Evolutionary conservation across 2,329 filamentous ascomycete genomes (phyloP).

Genomic region (Tolypocladium nubicola): DNA sequence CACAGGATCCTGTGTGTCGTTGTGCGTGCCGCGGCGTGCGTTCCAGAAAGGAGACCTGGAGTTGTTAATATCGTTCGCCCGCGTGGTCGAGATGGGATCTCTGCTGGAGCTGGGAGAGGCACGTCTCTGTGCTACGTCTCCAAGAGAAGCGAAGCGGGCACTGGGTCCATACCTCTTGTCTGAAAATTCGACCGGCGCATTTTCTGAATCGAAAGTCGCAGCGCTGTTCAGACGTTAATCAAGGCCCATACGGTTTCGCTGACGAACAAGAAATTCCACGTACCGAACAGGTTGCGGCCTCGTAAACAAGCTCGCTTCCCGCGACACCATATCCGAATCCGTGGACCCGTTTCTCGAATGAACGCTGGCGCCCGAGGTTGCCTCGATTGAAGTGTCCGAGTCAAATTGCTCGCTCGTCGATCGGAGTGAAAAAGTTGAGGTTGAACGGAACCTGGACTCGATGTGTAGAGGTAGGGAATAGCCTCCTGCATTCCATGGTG

Average conservation of each 20-base stretch:
- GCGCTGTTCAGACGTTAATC: not conserved
- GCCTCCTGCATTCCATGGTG: slow-evolving; percentile 40
- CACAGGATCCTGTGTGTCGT: slow-evolving; percentile 1
- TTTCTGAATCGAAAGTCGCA: not conserved
- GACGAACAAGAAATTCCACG: not conserved
- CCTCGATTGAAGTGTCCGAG: slow-evolving; percentile 9
- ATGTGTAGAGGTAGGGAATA: slow-evolving; percentile 34
- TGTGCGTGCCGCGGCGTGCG: not conserved
- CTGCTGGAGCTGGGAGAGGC: not conserved
- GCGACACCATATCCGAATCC: slow-evolving; percentile 13
- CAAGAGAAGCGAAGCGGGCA: not conserved
- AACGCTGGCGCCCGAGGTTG: slow-evolving; percentile 6
- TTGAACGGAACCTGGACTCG: slow-evolving; percentile 22
- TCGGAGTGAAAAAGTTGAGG: slow-evolving; percentile 9
- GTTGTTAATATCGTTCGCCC: not conserved
- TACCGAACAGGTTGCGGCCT: slow-evolving; percentile 1
- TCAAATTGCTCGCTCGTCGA: slow-evolving; percentile 14
- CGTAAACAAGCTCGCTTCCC: not conserved
- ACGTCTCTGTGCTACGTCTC: not conserved
- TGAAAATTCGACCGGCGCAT: not conserved
- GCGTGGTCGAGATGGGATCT: not conserved
- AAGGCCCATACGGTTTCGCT: not conserved
- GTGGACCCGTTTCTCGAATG: slow-evolving; percentile 20
- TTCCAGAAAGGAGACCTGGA: slow-evolving; percentile 4
- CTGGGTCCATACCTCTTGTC: not conserved